Base-by-base conservation (phyloP, 2,329 filamentous ascomycete genomes). In the Davidsoniella australis region DNA sequence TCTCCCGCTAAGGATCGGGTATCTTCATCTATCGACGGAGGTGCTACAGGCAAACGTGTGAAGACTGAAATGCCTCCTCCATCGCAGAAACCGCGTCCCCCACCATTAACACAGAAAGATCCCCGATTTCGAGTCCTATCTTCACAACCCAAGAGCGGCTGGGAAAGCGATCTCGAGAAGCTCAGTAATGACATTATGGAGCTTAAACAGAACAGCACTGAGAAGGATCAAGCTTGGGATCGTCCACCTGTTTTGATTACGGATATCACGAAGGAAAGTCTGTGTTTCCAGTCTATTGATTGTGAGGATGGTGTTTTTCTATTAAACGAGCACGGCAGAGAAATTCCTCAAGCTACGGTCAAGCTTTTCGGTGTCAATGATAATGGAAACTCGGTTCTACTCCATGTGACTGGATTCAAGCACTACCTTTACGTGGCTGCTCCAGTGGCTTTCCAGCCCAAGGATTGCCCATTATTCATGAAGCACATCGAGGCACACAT, bases 241-340 rank as follows among this genome's bases (percentile, higher is more conserved):
- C 70, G 75, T 1, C 75, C 75, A 5, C 69, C 72, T 0, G 66
- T 75, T 4, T 62, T 61, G n/a, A 62, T 67, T 48, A 76, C 75
- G 53, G 56, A 66, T 53, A 71, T 80, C 7, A 61, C 73, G 47
- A 76, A 66, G 36, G 78, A 91, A 55, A 80, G 68, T 55, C 69
- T 98, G n/a, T 78, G 75, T 55, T 96, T 98, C 60, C 91, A 98
- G 66, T 83, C 93, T 60, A 98, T 98, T 57, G 93, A 98, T 60
- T 82, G 79, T 1, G 88, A 96, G 61, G 89, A 98, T 62, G 89
- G 91, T 17, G 83, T 78, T 3, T 64, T 95, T 1, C 69, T 81
- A 61, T 84, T 84, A 45, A 85, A 85, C 17, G 38, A 46, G 33
- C 37, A 24, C 5, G 38, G 47, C 5, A 47, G 17, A 20, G 50